Base-by-base conservation (phyloP, 2,329 filamentous ascomycete genomes). In the Fusarium sp. region DNA sequence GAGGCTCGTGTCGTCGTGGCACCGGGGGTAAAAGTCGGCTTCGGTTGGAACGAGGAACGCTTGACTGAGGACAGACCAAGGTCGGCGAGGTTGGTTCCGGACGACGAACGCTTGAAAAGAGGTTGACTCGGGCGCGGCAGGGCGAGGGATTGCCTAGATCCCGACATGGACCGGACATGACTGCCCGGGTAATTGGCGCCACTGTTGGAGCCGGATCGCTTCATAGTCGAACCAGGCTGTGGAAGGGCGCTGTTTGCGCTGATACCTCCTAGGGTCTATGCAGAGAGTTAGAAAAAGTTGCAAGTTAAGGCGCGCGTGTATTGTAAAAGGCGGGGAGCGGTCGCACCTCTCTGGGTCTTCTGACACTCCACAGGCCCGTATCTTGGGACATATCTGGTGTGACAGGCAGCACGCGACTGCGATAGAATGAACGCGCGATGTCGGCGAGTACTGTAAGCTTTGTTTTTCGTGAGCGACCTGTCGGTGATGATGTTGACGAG, bases 211-310 rank as follows among this genome's bases (percentile, higher is more conserved):
- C 92, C 97, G 34, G 94, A 93, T 82, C 97, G 94, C 87, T 99
- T 99, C 89, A 99, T 93, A 45, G 95, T 94, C 45, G 96, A 98
- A 32, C 94, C 90, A 10, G 97, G 96, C 85, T 97, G 95, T 23
- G 97, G 97, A 73, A 99, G 94, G 25, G 91, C 91, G 23, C 94
- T 93, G 83, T 95, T 96, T 82, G 92, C 91, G 82, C 91, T 96
- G 80, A 98, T 91, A 76, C 92, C 92, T 75, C 93, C 95, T 70
- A 98, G 90, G 64, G 97, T 98, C 95, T 97, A 83, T 73, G 74
- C 41, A 41, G 52, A 62, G 37, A n/a, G 72, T 79, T 66, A 81
- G 75, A 71, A 37, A 9, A 58, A 56, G 52, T 18, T 39, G 20
- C 18, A 52, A 39, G 35, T 14, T 27, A 35, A 57, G 57, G 58